Evolutionary conservation across 179 eudicot genomes (phyloP).

Genomic region (Monotropa hypopitys): DNA sequence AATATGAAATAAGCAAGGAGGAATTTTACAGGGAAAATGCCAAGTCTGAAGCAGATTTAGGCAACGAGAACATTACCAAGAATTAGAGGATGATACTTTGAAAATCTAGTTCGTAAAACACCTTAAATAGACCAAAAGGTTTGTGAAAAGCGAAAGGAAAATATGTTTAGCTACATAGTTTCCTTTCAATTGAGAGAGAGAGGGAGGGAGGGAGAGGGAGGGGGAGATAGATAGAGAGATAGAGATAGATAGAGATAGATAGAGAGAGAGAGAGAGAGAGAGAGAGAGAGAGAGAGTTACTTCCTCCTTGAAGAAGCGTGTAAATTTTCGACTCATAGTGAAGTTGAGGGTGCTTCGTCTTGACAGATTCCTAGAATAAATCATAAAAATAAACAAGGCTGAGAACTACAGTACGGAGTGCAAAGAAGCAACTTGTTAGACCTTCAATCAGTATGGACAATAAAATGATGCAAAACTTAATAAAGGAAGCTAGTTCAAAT

Average conservation of each 20-base stretch:
- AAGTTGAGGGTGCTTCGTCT: constrained; percentile 93
- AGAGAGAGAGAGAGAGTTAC: constrained; percentile 35
- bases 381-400: neutral
- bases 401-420: neutral
- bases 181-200: neutral
- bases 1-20: neutral
- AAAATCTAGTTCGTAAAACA: neutral
- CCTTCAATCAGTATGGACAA: neutral
- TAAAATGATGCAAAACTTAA: neutral
- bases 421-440: neutral
- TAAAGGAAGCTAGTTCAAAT: neutral
- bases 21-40: neutral
- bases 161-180: neutral
- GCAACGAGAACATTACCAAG: neutral
- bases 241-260: neutral
- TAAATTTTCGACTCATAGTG: constrained; percentile 86
- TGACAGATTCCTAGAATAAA: constrained; percentile 61
- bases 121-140: neutral
- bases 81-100: neutral
- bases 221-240: neutral
- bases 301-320: constrained; percentile 90
- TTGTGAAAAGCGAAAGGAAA: too few relatives aligned
- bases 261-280: neutral
- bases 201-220: constrained; percentile 21
- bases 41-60: neutral